Evolutionary conservation across 345 rosid species (phyloP).

Genomic region (Pelargonium nanum): DNA sequence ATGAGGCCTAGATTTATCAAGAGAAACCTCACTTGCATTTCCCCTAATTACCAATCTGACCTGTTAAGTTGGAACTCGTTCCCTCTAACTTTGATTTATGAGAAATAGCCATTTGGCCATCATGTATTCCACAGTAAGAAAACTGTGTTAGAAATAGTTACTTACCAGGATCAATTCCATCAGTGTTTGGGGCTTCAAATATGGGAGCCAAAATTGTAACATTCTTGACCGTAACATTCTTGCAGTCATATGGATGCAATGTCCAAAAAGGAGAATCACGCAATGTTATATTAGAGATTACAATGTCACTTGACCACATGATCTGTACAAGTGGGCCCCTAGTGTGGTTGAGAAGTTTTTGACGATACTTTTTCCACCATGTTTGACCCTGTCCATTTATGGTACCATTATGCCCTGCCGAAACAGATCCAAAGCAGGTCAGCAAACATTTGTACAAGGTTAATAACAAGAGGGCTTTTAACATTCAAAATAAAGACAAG

Average conservation of each 20-base stretch:
- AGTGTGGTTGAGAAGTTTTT: conserved; percentile 86
- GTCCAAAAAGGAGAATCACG: conserved; percentile 98
- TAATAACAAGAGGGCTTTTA: neutral
- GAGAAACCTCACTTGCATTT: no score
- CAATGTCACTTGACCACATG: conserved; percentile 88
- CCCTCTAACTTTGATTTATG: no score
- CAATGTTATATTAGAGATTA: conserved; percentile 64
- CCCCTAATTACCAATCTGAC: no score
- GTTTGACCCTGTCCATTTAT: conserved; percentile 91
- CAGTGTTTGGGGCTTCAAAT: conserved; percentile 82
- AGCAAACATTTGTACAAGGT: no score
- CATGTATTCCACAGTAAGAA: neutral
- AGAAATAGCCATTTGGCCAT: neutral
- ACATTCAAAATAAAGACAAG: neutral
- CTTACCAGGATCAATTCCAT: conserved; percentile 93
- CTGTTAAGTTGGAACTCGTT: no score
- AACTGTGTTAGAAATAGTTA: neutral
- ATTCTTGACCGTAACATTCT: conserved; percentile 60
- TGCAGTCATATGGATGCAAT: conserved; percentile 95
- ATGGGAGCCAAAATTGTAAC: conserved; percentile 85
- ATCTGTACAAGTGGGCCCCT: conserved; percentile 94
- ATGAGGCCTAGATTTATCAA: no score
- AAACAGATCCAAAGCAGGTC: neutral
- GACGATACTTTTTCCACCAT: conserved; percentile 95
- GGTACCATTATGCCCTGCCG: conserved; percentile 86